phyloP scores from a whole-genome alignment of 2,329 filamentous ascomycete genomes.

The Cordyceps cateniannulata region DNA sequence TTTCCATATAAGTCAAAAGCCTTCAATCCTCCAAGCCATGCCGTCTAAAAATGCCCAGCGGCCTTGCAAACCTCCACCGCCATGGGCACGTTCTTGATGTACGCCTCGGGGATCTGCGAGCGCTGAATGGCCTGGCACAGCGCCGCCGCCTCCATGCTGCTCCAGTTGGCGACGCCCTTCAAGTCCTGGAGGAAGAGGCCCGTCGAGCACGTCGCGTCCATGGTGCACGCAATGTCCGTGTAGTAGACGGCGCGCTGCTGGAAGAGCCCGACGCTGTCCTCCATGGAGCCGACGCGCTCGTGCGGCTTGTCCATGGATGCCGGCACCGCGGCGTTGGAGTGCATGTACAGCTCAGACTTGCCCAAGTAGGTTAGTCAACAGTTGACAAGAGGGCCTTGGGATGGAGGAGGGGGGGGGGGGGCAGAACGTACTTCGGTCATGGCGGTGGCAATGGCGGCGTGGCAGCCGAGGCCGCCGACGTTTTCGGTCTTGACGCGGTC shows the following conservation, averaged over 20 bases:
- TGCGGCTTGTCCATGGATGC: conserved; percentile 6
- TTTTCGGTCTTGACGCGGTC: background rate
- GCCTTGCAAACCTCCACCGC: background rate
- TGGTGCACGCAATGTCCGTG: conserved; percentile 13
- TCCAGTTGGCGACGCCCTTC: conserved; percentile 7
- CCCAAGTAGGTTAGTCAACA: no score
- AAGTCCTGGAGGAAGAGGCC: conserved; percentile 11
- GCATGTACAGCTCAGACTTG: conserved; percentile 12
- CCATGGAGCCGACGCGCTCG: conserved; percentile 11
- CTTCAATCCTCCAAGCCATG: background rate
- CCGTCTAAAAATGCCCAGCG: background rate
- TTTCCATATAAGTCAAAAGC: no score
- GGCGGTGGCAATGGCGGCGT: conserved; percentile 1
- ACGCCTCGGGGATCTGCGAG: conserved; percentile 1
- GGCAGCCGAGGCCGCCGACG: background rate
- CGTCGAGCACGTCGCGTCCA: conserved; percentile 14
- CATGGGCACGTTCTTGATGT: background rate
- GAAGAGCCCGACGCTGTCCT: conserved; percentile 15
- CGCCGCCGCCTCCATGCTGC: conserved; percentile 4
- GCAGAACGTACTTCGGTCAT: background rate
- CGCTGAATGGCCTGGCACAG: conserved; percentile 1
- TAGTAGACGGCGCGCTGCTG: conserved; percentile 15
- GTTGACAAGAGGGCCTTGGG: background rate
- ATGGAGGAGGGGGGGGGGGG: background rate
- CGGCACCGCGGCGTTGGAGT: conserved; percentile 8